Evolutionary conservation across 345 rosid genomes (phyloP), one percentile per base, ranked within the genome.

Genomic region (Hevea brasiliensis): DNA sequence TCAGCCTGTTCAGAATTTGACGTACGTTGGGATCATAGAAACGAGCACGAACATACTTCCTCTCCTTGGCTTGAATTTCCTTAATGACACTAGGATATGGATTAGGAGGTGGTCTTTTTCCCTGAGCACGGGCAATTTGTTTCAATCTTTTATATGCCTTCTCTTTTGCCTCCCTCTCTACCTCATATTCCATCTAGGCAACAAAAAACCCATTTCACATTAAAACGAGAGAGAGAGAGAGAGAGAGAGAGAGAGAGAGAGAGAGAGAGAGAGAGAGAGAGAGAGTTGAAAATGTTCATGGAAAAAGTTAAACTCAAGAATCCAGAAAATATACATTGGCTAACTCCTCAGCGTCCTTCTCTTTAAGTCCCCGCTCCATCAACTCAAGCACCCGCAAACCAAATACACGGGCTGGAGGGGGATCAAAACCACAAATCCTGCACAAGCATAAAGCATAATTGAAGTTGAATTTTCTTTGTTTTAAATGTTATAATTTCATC

Each of bases 341-440:
- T 2, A 88, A 75, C 2, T 89, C 79, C 85, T 90, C 85, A 41
- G 98, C 99, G 70, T 89, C 87, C 73, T 84, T 88, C 80, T 88
- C 94, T 4, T 68, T 48, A 72, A 92, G 88, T 74, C 99, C 99
- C 11, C 86, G 84, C 76, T 89, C 87, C 72, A 86, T 92, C 87
- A 95, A 73, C 78, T 89, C 84, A 75, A 92, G 88, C 51, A 95
- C 90, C 18, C 94, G 96, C 67, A 77, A 73, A 72, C 89, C 96
- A 65, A 84, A 92, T 11, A 87, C 55, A 50, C 96, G 96, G 20
- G 97, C 96, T 17, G 90, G 92, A 76, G 93, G 92, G 6, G 95
- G 96, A 26, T 88, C 77, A 74, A 85, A 89, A 48, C 79, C 79
- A 40, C 81, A 72, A 59, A 88, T 80, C 88, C 99, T 95, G 79